Evolutionary conservation across 2,329 filamentous ascomycete species (phyloP).

Genomic region (Scytalidium lignicola): DNA sequence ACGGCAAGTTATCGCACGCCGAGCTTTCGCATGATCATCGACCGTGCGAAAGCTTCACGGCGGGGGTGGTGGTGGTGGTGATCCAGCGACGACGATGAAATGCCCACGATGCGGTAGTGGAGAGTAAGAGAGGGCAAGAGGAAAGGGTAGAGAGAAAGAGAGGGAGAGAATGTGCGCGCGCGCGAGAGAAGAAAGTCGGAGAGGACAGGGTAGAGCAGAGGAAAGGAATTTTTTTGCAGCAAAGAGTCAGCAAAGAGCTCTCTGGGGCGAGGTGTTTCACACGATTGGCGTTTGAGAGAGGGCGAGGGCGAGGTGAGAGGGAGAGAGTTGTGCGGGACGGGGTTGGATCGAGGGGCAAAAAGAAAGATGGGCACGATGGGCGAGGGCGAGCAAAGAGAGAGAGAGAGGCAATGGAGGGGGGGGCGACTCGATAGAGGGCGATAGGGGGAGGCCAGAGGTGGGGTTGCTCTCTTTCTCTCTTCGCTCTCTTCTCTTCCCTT

Average conservation of each 20-base stretch:
- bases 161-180: background rate
- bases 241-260: background rate
- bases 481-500: too few relatives aligned
- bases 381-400: too few relatives aligned
- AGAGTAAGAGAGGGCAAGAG: slow-evolving; percentile 4
- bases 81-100: background rate
- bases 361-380: background rate
- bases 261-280: background rate
- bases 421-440: too few relatives aligned
- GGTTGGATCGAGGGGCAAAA: background rate
- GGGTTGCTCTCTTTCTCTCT: too few relatives aligned
- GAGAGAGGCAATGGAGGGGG: too few relatives aligned
- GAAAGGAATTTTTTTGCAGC: background rate
- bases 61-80: too few relatives aligned
- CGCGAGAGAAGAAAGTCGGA: too few relatives aligned
- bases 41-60: background rate
- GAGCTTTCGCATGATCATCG: background rate
- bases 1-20: background rate
- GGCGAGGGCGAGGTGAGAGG: too few relatives aligned
- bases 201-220: too few relatives aligned
- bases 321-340: background rate
- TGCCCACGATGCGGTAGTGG: background rate
- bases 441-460: too few relatives aligned
- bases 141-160: slow-evolving; percentile 1
- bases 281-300: background rate